Evolutionary conservation across 2,329 filamentous ascomycete genomes (phyloP).

Genomic region (Aspergillus neotritici): DNA sequence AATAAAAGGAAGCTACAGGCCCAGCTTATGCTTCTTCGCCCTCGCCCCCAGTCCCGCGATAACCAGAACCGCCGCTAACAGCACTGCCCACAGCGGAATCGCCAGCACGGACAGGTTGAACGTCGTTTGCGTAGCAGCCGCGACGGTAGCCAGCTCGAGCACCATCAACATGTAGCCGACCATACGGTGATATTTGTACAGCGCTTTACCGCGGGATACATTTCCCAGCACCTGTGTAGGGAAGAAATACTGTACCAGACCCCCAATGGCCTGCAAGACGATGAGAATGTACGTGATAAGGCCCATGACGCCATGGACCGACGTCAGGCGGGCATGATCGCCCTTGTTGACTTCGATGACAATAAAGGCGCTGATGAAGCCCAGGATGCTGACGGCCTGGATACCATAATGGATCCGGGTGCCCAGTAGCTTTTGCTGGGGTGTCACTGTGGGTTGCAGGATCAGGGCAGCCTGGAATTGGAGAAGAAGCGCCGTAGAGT

Average conservation of each 20-base stretch:
- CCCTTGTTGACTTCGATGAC: slow-evolving; percentile 69
- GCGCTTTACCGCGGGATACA: slow-evolving; percentile 67
- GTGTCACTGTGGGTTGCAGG: slow-evolving; percentile 79
- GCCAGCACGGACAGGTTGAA: slow-evolving; percentile 64
- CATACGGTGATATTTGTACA: slow-evolving; percentile 86
- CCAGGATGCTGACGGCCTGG: slow-evolving; percentile 50
- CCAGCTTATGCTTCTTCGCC: slow-evolving; percentile 77
- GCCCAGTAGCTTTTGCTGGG: slow-evolving; percentile 63
- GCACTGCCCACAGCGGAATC: slow-evolving; percentile 70
- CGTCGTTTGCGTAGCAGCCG: slow-evolving; percentile 68
- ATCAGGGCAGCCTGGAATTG: slow-evolving; percentile 75
- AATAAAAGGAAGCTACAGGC: slow-evolving; percentile 27
- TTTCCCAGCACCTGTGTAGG: slow-evolving; percentile 67
- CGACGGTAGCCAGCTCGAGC: slow-evolving; percentile 67
- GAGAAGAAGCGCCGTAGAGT: slow-evolving; percentile 63
- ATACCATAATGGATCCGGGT: slow-evolving; percentile 63
- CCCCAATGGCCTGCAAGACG: slow-evolving; percentile 67
- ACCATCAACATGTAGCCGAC: slow-evolving; percentile 69
- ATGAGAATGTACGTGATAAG: slow-evolving; percentile 66
- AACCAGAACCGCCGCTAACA: slow-evolving; percentile 61
- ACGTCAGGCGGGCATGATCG: slow-evolving; percentile 63
- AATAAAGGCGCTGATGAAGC: slow-evolving; percentile 38
- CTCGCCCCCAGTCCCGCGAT: slow-evolving; percentile 69
- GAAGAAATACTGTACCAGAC: slow-evolving; percentile 74
- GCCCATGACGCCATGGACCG: slow-evolving; percentile 77